Percentiles rank a stretch among this genome's conserved stretches.
These are phyloP conservation scores for Thielaviopsis punctulata DNA, from an alignment of 2,329 filamentous ascomycete genomes.

Conservation along the genomic window DNA sequence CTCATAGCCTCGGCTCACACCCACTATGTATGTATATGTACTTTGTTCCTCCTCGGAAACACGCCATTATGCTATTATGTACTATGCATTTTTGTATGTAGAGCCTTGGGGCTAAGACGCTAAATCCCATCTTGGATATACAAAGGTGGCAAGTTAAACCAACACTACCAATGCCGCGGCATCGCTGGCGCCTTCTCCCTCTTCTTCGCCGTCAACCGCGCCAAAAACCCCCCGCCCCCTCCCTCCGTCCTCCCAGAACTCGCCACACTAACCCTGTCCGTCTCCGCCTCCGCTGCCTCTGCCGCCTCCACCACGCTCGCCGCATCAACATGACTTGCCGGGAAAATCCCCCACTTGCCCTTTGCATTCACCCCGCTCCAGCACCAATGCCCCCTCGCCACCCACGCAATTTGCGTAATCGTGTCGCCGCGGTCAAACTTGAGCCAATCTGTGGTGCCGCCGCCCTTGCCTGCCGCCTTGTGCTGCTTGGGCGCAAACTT, in stretches of 20 bases:
- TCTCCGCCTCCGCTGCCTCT: not conserved
- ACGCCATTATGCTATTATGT: not conserved
- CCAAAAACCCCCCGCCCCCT: slow-evolving; percentile 3
- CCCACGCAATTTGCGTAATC: slow-evolving; percentile 45
- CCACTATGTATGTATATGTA: no score
- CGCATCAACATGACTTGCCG: slow-evolving; percentile 30
- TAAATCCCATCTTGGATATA: not conserved
- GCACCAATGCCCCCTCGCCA: slow-evolving; percentile 34
- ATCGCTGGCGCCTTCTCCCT: slow-evolving; percentile 2
- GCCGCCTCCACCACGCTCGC: slow-evolving; percentile 24
- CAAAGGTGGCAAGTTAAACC: no score
- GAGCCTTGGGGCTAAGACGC: not conserved
- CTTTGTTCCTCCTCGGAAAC: not conserved
- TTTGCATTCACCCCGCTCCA: slow-evolving; percentile 36
- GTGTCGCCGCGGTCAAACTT: slow-evolving; percentile 48
- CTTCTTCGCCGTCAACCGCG: slow-evolving; percentile 8
- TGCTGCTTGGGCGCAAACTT: slow-evolving; percentile 29
- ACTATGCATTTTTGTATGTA: no score
- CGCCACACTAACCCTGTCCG: not conserved
- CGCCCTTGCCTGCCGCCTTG: slow-evolving; percentile 20
- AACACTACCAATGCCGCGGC: slow-evolving; percentile 2
- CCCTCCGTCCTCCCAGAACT: not conserved
- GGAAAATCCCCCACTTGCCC: slow-evolving; percentile 37
- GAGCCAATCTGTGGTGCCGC: no score
- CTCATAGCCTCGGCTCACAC: no score